A percentile compares a stretch with the other conserved stretches of the same genome.
These are phyloP conservation scores for Blastobotrys proliferans DNA, from an alignment of 1,139 yeast genomes.

Conservation along the genomic window DNA sequence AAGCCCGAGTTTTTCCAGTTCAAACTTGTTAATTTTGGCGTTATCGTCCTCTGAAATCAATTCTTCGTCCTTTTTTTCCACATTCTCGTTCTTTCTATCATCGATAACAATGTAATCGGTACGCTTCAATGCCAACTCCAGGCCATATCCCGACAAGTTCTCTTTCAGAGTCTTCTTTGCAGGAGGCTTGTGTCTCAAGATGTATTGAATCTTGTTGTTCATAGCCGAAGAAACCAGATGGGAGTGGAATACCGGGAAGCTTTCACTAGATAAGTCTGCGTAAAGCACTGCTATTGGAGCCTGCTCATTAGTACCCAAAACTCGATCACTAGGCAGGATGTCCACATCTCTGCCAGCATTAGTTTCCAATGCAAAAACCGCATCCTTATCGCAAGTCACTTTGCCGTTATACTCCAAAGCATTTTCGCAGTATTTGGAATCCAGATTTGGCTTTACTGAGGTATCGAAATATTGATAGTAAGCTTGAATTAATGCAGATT, in stretches of 20 bases:
- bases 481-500: conserved; percentile 60
- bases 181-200: conserved; percentile 64
- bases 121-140: conserved; percentile 55
- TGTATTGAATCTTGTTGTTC: conserved; percentile 63
- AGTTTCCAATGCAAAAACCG: conserved; percentile 64
- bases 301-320: conserved; percentile 44
- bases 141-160: conserved; percentile 63
- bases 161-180: conserved; percentile 18
- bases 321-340: conserved; percentile 51
- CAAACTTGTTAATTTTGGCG: conserved; percentile 23
- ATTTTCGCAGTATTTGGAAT: conserved; percentile 36
- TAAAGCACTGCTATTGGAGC: conserved; percentile 50
- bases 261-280: conserved; percentile 44
- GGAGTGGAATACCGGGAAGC: conserved; percentile 54
- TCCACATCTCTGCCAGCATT: conserved; percentile 22
- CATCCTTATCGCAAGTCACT: conserved; percentile 58
- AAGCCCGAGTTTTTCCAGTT: conserved; percentile 32
- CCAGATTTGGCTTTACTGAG: conserved; percentile 29
- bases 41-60: conserved; percentile 15
- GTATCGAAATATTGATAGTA: conserved; percentile 52
- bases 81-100: conserved; percentile 40
- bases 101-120: conserved; percentile 63
- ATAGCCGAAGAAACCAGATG: conserved; percentile 57
- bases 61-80: conserved; percentile 17
- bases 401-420: conserved; percentile 53